Evolutionary conservation across 2,329 filamentous ascomycete species (phyloP).

Genomic region (Ramularia collo-cygni): DNA sequence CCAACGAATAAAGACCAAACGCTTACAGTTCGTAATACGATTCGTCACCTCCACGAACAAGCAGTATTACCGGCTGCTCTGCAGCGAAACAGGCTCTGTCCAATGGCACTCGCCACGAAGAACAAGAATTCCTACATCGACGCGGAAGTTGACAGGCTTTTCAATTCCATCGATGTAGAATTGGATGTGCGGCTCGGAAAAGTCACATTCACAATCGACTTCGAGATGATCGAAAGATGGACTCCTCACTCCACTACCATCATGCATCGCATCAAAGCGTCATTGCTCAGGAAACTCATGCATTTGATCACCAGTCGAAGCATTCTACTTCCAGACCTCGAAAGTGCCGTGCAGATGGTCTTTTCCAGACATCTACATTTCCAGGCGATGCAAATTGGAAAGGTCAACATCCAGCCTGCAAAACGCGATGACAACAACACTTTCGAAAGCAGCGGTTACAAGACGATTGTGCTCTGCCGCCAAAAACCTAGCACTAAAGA

Average conservation of each 20-base stretch:
- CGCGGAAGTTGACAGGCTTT: constrained; percentile 48
- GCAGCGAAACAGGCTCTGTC: constrained; percentile 57
- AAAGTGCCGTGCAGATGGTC: constrained; percentile 34
- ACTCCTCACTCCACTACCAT: neutral
- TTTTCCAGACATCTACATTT: constrained; percentile 29
- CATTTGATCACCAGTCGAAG: constrained; percentile 40
- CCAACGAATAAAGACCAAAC: constrained; percentile 71
- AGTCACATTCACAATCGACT: constrained; percentile 9
- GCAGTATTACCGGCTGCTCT: constrained; percentile 63
- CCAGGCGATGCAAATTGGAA: no score
- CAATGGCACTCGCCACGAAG: constrained; percentile 42
- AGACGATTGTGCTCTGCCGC: no score
- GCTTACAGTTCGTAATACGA: constrained; percentile 72
- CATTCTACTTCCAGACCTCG: constrained; percentile 38
- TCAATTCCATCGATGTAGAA: constrained; percentile 45
- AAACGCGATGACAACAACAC: no score
- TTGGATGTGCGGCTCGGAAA: constrained; percentile 33
- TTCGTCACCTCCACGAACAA: constrained; percentile 58
- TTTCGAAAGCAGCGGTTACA: neutral
- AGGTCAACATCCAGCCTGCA: neutral
- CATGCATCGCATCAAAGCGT: constrained; percentile 27
- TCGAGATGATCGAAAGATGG: no score
- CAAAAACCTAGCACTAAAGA: no score
- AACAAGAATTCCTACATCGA: constrained; percentile 41
- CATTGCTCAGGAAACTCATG: constrained; percentile 43